phyloP scores from a whole-genome alignment of 192 early-diverging fungal species.

The Gonapodya prolifera region DNA sequence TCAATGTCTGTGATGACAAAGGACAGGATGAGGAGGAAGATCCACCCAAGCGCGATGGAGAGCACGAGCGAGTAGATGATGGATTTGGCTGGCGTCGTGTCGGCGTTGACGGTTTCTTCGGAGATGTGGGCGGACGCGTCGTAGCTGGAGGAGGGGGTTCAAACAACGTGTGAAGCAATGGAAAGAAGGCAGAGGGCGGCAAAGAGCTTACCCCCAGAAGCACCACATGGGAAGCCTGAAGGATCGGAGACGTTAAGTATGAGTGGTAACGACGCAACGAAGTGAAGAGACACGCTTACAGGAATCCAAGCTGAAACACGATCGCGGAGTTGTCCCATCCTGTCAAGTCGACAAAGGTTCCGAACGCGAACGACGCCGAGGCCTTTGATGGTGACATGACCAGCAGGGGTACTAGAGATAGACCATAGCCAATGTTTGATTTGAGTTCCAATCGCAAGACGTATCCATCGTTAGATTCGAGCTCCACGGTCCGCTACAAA shows the following conservation, averaged over 20 bases:
- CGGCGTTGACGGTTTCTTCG: neutral
- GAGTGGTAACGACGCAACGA: neutral
- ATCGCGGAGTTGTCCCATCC: neutral
- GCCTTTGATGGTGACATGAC: neutral
- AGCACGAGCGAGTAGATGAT: neutral
- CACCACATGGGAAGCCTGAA: neutral
- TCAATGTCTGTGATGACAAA: neutral
- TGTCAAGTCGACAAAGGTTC: neutral
- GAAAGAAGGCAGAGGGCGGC: no score
- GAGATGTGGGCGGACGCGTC: slow-evolving; percentile 6
- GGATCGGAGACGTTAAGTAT: neutral
- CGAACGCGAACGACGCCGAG: neutral
- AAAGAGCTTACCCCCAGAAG: no score
- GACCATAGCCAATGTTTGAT: neutral
- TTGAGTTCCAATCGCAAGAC: no score
- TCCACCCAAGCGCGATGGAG: neutral
- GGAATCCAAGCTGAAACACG: neutral
- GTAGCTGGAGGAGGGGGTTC: neutral
- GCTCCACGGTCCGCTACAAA: neutral
- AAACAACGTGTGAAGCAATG: no score
- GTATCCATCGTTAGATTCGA: no score
- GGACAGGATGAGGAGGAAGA: neutral
- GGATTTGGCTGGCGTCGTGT: neutral
- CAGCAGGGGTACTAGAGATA: neutral
- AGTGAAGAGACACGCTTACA: neutral